Evolutionary conservation across 805 yeast species (phyloP), one percentile per base, ranked within the genome.

Genomic region (Candida boleticola): DNA sequence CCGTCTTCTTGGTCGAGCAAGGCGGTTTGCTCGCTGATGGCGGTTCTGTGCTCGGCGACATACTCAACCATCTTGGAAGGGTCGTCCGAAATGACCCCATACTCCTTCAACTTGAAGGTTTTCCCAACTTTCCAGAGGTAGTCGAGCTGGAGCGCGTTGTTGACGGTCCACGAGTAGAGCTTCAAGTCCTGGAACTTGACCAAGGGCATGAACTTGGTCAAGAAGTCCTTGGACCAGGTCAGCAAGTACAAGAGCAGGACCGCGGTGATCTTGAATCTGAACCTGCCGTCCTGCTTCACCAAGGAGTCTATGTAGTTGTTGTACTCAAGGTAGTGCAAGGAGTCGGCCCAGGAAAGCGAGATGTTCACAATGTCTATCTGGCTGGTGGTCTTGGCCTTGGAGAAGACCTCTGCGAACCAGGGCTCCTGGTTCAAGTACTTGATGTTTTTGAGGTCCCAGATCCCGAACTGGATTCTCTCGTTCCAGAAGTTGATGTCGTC

Each of bases 121-220:
- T 41, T 42, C 29, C 70, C 63, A 14, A 68, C 40, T 14, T 46
- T 50, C 17, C 37, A 39, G 36, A 68, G 57, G 50, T 67, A 67
- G 25, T 64, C 61, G 36, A 53, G 63, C 44, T 70, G 74, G n/a
- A 44, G 44, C n/a, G 37, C 41, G 30, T 46, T 63, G 47, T 70
- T 70, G 36, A 70, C 50, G 7, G 76, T 70, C 76, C 74, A 70
- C 16, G 65, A 54, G 42, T 53, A 66, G 29, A 70, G 51, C 37
- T 56, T 57, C 49, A 68, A 48, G 42, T 61, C 47, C 39, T 69
- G 64, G 9, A 46, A 41, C 44, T 57, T 58, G 20, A 59, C 45
- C n/a, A 64, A 51, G 0, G 76, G 76, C 40, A 69, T 45, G 48
- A 70, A 69, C 34, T 54, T 53, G 17, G 58, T 55, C 11, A 70